Evolutionary conservation across 179 eudicot genomes (phyloP), one percentile per base, ranked within the genome.

Genomic region (Carnegiea gigantea): DNA sequence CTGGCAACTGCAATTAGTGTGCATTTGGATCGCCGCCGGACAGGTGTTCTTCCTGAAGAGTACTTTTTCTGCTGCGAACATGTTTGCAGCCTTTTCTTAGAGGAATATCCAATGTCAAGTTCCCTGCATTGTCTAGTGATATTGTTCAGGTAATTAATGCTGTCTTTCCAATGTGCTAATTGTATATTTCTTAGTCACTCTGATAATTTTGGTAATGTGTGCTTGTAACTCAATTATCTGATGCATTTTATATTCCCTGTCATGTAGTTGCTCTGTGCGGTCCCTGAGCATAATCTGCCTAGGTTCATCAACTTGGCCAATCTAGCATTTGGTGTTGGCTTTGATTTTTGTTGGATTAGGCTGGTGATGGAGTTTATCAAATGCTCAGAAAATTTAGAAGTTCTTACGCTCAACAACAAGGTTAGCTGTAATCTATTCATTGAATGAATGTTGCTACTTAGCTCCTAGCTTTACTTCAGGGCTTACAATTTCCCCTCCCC

Each of bases 281-380:
- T 40, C n/a, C 44, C 2, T 48, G 57, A 82, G 79, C 73, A 30
- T 48, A 68, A 17, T 67, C 77, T 84, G 51, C 87, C 84, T 28
- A 78, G 30, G n/a, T 84, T 84, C 81, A 51, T 14, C 65, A 74
- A 78, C 59, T 40, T 84, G 84, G 74, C 13, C 13, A 72, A 23
- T 48, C 70, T 84, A 60, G 73, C 73, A 57, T 75, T 84, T 43
- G 84, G 82, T 54, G 76, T 78, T 44, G 82, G 82, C 70, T 46
- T 78, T 74, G 84, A 81, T 84, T 26, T 81, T 51, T 57, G 79
- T 79, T 81, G 87, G 87, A 67, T 40, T 44, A 68, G 79, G 80
- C 26, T 84, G 44, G 79, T 76, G 48, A 59, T 21, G 8, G 78
- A 78, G 80, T 85, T 85, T 26, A 85, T 85, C 59, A 78, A 85